Conservation (phyloP, 352 stramenopile genomes). For the Blastocystis sp. region DNA sequence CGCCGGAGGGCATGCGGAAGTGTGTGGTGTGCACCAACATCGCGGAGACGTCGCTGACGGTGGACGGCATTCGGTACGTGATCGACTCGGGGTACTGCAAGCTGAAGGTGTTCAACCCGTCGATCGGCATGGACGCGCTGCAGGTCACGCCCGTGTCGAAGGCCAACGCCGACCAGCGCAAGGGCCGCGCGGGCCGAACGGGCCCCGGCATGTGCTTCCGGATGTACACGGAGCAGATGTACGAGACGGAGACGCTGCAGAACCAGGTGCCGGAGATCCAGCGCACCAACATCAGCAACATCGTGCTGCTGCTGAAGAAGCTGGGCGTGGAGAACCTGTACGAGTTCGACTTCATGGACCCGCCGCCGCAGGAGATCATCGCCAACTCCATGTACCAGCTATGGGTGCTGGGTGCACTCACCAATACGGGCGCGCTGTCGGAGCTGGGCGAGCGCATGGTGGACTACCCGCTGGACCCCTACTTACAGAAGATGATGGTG, state of each 20-base stretch:
- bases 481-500: conserved; percentile 89
- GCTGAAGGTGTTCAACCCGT: conserved; percentile 98
- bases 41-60: conserved; percentile 89
- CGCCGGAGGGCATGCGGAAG: conserved; percentile 79
- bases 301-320: conserved; percentile 95
- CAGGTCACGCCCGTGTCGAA: conserved; percentile 89
- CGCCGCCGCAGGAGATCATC: conserved; percentile 91
- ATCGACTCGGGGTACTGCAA: conserved; percentile 96
- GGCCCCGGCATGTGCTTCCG: conserved; percentile 77
- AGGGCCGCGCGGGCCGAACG: conserved; percentile 86
- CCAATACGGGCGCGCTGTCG: conserved; percentile 93
- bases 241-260: conserved; percentile 90
- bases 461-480: conserved; percentile 94
- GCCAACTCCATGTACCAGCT: conserved; percentile 96
- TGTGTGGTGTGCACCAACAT: conserved; percentile 97
- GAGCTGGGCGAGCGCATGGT: conserved; percentile 91
- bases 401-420: conserved; percentile 93
- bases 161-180: conserved; percentile 94
- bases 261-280: conserved; percentile 96
- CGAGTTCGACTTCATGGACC: conserved; percentile 98
- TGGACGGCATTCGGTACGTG: conserved; percentile 95
- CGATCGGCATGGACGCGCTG: conserved; percentile 96
- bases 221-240: conserved; percentile 89
- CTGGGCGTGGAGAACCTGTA: conserved; percentile 87
- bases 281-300: conserved; percentile 92